Conservation (phyloP, 148 eudicot species). For the Chenopodium suecicum region DNA sequence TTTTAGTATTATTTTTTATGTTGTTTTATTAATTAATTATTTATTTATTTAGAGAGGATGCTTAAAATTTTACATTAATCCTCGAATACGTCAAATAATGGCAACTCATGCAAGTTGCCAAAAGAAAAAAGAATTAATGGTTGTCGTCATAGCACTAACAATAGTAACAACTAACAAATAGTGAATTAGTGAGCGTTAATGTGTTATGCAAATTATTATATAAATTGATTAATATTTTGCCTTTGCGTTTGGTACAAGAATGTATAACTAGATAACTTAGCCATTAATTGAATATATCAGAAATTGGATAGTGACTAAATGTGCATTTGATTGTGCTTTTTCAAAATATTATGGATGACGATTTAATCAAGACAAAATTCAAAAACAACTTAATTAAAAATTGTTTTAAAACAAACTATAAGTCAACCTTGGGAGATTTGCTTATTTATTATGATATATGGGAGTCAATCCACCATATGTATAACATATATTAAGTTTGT, state of each 20-base stretch:
- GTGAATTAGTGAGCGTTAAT: neutral
- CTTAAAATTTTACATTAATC: neutral
- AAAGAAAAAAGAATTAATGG: conserved; percentile 5
- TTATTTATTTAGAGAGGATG: too few species aligned
- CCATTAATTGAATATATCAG: neutral
- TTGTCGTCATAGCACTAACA: conserved; percentile 8
- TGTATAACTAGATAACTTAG: neutral
- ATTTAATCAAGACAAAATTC: too few species aligned
- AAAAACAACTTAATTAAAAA: too few species aligned
- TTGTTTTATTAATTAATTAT: too few species aligned
- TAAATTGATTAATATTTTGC: neutral
- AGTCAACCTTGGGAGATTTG: too few species aligned
- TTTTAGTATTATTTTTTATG: too few species aligned
- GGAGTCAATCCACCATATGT: too few species aligned
- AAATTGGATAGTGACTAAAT: neutral
- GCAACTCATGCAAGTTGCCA: conserved; percentile 4
- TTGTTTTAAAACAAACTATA: too few species aligned
- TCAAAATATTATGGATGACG: neutral
- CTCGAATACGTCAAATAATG: conserved; percentile 12
- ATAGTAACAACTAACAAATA: neutral
- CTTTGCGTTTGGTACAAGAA: conserved; percentile 17
- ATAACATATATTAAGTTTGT: too few species aligned
- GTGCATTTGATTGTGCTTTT: neutral
- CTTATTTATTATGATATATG: too few species aligned
- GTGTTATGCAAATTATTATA: neutral